Base-by-base conservation (phyloP, 345 rosid genomes). In the Syzygium aromaticum region DNA sequence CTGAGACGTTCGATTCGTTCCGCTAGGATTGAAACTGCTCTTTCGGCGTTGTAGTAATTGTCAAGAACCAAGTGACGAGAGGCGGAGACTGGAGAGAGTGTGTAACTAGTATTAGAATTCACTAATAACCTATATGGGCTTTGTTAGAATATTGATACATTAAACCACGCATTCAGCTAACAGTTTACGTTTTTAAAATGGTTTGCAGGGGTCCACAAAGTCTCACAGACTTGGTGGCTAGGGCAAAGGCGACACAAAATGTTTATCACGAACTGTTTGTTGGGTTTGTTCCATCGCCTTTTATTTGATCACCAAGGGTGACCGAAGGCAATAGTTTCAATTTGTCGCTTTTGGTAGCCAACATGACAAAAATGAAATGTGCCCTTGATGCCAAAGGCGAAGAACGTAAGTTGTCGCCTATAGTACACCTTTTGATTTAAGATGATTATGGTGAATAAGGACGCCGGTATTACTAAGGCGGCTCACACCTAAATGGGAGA, bases 121-220 rank as follows among this genome's bases (percentile, higher is more conserved):
- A 6, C 43, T 40, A 40, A 40, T 40, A 40, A 40, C 43, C 43
- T 40, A 40, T 40, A 17, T 53, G 54, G 21, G 54, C 38, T 15
- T 63, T 8, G 10, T 63, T 14, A 28, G 21, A 6, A 28, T 63
- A 63, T 63, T 28, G 11, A 63, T 28, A 63, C 28, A 28, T 28
- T 63, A 28, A 28, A 7, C 33, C 19, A 3, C 19, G 2, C 17
- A 3, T 0, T 63, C 10, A 0, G n/a, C 6, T 63, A n/a, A 30
- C 9, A 28, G 7, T 7, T 63, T 63, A n/a, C 14, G 6, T 0
- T 63, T n/a, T 63, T 0, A 28, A 2, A 63, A 63, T 2, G 7
- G 6, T 13, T 7, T 0, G 14, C 6, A 3, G 16, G 2, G 3
- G 7, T 61, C 0, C 17, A 61, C 4, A n/a, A 61, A 13, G 13